Base-by-base conservation (phyloP, 441 rosid species). In the Populus trichocarpa region DNA sequence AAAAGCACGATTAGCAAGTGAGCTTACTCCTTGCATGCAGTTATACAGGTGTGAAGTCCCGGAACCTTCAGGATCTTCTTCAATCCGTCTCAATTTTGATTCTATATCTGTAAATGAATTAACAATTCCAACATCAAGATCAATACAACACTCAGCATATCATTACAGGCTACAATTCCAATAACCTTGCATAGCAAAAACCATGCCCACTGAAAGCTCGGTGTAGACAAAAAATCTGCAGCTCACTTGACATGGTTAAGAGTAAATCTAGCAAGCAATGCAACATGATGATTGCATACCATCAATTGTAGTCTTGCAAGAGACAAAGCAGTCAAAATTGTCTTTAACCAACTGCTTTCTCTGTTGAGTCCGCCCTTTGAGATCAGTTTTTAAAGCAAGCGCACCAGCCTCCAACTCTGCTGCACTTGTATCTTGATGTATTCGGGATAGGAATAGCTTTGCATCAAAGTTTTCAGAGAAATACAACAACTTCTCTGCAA, bases 231-330 rank as follows among this genome's bases (percentile, higher is more conserved):
- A 32, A 59, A 13, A 68, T 46, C 64, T 73, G 36, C 42, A 74
- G 59, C 67, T 40, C 25, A 71, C 71, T 71, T 65, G 67, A 46
- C 20, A 64, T 59, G 67, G 50, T 72, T 18, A 71, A 83, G 81
- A 78, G 46, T 70, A 67, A 72, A 13, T 70, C 79, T 22, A 53
- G 46, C 23, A 80, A 71, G 33, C 70, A 22, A 28, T 69, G 67
- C 73, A 36, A 28, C 67, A 26, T 67, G 70, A 78, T 69, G 67
- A 69, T 79, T 70, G 70, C 86, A 66, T 91, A 96, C 98, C 99
- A 86, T 96, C 99, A 87, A 96, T 96, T 59, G 98, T 96, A 42
- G 97, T 96, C 89, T 96, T 96, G 89, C 99, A 96, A n/a, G 98
- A 96, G 87, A 96, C 99, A 86, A 96, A 96, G 86, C 99, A 96